phyloP scores from a whole-genome alignment of 2,329 filamentous ascomycete species.

The Epichloe amarillans region DNA sequence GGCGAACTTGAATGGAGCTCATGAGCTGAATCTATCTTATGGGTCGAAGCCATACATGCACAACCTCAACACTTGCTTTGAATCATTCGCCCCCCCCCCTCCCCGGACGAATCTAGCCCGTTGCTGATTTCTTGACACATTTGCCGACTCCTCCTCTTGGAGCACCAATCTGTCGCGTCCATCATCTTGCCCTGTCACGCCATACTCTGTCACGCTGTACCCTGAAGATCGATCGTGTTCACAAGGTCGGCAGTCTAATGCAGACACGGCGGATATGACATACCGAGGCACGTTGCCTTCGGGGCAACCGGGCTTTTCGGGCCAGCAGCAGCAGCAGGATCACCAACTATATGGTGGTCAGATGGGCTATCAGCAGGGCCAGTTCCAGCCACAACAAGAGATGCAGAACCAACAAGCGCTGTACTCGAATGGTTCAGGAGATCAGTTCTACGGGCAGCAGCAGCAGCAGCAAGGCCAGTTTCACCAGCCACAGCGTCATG shows the following conservation, averaged over 20 bases:
- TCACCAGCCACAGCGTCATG: constrained; percentile 10
- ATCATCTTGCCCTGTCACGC: not conserved
- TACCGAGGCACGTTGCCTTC: constrained; percentile 19
- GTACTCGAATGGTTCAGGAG: constrained; percentile 3
- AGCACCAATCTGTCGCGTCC: not conserved
- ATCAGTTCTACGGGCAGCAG: constrained; percentile 12
- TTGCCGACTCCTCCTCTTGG: not conserved
- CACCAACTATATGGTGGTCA: constrained; percentile 13
- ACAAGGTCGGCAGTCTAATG: constrained; percentile 6
- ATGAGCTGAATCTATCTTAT: no score
- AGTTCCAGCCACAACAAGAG: constrained; percentile 13
- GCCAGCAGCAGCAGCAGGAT: constrained; percentile 13
- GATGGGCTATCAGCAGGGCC: constrained; percentile 12
- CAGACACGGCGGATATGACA: constrained; percentile 20
- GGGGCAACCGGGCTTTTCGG: constrained; percentile 16
- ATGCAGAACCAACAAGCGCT: constrained; percentile 11
- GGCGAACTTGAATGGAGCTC: not conserved
- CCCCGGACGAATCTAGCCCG: not conserved
- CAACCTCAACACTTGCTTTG: no score
- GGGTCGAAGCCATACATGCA: not conserved
- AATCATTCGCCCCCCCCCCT: not conserved
- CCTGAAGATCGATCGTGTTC: not conserved
- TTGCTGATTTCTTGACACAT: not conserved
- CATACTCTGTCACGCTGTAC: not conserved
- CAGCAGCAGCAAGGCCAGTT: constrained; percentile 9